A percentile compares a stretch with the other conserved stretches of the same genome.
Conservation (phyloP, 257 asterid genomes). For the Osmanthus fragrans region DNA sequence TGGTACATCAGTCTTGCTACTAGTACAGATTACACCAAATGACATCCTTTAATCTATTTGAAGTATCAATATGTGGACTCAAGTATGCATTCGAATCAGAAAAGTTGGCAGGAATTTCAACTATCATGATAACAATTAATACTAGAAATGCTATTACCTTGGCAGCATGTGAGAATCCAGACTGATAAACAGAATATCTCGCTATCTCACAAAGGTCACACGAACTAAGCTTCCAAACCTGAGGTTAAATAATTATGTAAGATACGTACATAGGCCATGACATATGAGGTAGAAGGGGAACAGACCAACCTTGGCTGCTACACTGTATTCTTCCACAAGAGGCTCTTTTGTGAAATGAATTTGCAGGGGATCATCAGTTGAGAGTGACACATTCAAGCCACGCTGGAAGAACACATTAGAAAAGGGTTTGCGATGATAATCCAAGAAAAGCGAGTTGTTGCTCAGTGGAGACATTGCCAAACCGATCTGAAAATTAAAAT, state of each 20-base stretch:
- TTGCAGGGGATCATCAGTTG: slow-evolving; percentile 89
- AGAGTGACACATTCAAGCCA: slow-evolving; percentile 83
- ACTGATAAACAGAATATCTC: slow-evolving; percentile 87
- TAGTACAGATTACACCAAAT: slow-evolving; percentile 14
- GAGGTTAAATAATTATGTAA: slow-evolving; percentile 23
- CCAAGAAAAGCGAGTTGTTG: slow-evolving; percentile 92
- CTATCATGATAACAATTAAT: neutral
- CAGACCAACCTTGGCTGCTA: slow-evolving; percentile 78
- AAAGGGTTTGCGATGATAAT: slow-evolving; percentile 89
- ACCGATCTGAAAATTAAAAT: slow-evolving; percentile 64
- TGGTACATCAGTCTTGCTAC: slow-evolving; percentile 17
- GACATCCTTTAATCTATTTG: neutral
- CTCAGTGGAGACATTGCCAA: slow-evolving; percentile 96
- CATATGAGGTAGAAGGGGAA: slow-evolving; percentile 17
- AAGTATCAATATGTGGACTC: slow-evolving; percentile 6
- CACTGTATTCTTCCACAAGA: slow-evolving; percentile 95
- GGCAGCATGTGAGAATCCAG: slow-evolving; percentile 81
- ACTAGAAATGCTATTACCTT: slow-evolving; percentile 55
- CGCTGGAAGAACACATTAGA: slow-evolving; percentile 93
- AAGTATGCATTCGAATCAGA: neutral
- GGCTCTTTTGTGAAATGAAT: slow-evolving; percentile 93
- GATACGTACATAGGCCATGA: slow-evolving; percentile 15
- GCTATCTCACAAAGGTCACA: slow-evolving; percentile 98
- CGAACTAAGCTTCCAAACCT: slow-evolving; percentile 98
- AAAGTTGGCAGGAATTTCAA: neutral